Evolutionary conservation across 108 stramenopile genomes (phyloP).

Genomic region (Fragilariopsis cylindrus): DNA sequence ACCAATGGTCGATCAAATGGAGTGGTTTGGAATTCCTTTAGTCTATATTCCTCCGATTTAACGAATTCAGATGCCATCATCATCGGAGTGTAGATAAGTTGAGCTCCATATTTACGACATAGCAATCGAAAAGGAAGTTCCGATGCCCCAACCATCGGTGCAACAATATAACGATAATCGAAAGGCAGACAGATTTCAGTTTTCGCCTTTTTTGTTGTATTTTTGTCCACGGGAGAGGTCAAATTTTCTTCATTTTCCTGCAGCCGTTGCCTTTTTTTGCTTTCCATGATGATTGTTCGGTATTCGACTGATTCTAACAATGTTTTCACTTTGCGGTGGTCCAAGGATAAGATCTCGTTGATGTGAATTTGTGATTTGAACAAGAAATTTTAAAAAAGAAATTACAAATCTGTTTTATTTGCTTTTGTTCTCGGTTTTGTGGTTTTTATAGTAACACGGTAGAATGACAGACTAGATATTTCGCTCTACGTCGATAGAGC

Average conservation of each 20-base stretch:
- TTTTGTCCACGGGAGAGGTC: too few relatives aligned
- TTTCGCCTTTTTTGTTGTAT: neutral
- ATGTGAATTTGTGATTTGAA: too few relatives aligned
- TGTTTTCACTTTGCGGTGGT: too few relatives aligned
- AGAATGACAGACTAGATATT: too few relatives aligned
- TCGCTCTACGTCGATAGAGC: too few relatives aligned
- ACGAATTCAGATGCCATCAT: constrained; percentile 82
- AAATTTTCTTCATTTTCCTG: neutral
- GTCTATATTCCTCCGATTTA: constrained; percentile 47
- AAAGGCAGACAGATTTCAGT: neutral
- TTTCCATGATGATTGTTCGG: neutral
- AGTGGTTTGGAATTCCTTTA: constrained; percentile 76
- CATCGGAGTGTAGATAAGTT: constrained; percentile 98
- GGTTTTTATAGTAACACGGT: too few relatives aligned
- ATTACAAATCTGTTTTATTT: too few relatives aligned
- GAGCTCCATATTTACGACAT: constrained; percentile 92
- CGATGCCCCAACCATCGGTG: constrained; percentile 97
- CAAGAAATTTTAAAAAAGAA: too few relatives aligned
- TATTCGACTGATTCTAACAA: too few relatives aligned
- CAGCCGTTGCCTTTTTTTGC: constrained; percentile 6
- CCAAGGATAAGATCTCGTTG: too few relatives aligned
- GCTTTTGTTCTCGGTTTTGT: too few relatives aligned
- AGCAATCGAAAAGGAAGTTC: constrained; percentile 90
- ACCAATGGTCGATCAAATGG: constrained; percentile 89
- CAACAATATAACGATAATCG: constrained; percentile 64